A percentile compares a stretch with the other conserved stretches of the same genome.
These are phyloP conservation scores for Gossypium thurberi DNA, from an alignment of 345 rosid species.

Conservation along the genomic window DNA sequence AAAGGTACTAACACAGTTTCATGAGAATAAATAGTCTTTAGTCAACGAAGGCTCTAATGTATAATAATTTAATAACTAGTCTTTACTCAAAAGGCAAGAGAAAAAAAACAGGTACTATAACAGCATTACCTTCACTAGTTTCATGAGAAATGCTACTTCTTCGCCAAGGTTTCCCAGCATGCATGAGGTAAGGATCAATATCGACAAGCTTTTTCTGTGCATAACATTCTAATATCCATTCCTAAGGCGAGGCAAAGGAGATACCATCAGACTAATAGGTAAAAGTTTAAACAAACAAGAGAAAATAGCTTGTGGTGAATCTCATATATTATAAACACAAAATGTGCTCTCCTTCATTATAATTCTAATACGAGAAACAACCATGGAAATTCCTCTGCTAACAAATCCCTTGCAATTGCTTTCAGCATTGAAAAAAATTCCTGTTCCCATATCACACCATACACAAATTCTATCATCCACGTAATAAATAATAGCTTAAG, in stretches of 20 bases:
- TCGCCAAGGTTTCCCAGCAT: constrained; percentile 90
- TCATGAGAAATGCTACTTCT: constrained; percentile 25
- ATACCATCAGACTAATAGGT: constrained; percentile 4
- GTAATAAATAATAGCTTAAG: neutral
- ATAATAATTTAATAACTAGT: neutral
- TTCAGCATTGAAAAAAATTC: neutral
- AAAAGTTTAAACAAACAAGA: constrained; percentile 1
- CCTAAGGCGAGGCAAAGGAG: constrained; percentile 36
- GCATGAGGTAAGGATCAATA: constrained; percentile 73
- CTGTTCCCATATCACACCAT: neutral
- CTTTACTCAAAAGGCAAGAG: neutral
- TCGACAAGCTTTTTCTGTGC: constrained; percentile 63
- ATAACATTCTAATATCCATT: constrained; percentile 76
- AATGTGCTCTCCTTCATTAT: neutral
- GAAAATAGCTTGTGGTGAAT: neutral
- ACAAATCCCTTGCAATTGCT: neutral
- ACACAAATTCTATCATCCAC: neutral
- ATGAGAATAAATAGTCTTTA: neutral
- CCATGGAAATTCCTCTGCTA: neutral
- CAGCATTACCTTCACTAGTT: constrained; percentile 34
- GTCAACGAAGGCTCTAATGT: neutral
- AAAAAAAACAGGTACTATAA: neutral
- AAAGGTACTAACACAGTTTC: neutral
- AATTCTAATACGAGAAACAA: neutral
- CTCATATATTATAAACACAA: neutral